Evolutionary conservation across 2,329 filamentous ascomycete genomes (phyloP).

Genomic region (Claviceps spartinae): DNA sequence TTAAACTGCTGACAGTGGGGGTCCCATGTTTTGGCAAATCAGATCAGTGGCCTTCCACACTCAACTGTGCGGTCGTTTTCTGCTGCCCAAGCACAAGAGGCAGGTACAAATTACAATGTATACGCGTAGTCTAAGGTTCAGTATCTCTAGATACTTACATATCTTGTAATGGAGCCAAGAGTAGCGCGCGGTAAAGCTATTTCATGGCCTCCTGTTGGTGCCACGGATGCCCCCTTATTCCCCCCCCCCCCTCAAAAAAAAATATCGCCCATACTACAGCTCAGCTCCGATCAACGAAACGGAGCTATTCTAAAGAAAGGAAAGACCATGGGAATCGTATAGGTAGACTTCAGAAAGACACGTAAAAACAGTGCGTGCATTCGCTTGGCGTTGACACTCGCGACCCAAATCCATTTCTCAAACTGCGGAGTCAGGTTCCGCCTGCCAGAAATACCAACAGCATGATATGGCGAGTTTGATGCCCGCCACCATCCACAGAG

Average conservation of each 20-base stretch:
- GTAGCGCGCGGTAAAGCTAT: background rate
- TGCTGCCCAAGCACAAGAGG: background rate
- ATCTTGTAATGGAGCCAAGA: no score
- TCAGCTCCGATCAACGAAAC: background rate
- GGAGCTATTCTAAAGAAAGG: background rate
- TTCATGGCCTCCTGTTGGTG: background rate
- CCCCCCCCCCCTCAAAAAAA: no score
- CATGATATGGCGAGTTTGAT: constrained; percentile 29
- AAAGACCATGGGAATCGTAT: background rate
- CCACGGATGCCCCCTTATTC: background rate
- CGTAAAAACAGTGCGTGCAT: background rate
- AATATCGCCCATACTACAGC: background rate
- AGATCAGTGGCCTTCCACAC: background rate
- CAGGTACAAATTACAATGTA: background rate
- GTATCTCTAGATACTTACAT: no score
- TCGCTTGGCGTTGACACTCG: background rate
- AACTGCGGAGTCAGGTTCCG: constrained; percentile 3
- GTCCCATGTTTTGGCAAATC: background rate
- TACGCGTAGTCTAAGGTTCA: no score
- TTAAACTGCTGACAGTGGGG: background rate
- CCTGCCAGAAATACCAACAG: constrained; percentile 21
- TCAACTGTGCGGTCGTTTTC: background rate
- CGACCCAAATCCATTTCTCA: background rate
- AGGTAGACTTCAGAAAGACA: background rate
- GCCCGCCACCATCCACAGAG: constrained; percentile 31